A percentile compares a stretch with the other conserved stretches of the same genome.
phyloP scores from a whole-genome alignment of 345 rosid species.

The Rhodomyrtus tomentosa region DNA sequence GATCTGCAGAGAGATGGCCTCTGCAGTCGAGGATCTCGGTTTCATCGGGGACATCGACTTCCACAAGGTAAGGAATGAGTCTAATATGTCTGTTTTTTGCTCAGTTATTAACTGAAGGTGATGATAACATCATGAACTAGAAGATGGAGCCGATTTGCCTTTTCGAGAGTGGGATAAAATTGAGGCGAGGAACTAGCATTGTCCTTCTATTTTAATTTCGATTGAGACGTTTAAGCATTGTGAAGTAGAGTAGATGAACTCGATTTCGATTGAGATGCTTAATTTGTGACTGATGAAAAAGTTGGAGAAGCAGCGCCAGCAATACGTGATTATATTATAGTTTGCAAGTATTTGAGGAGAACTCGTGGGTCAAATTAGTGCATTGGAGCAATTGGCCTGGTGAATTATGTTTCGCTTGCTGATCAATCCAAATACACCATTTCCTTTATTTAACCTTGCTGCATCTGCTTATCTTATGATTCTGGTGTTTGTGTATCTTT shows the following conservation, averaged over 20 bases:
- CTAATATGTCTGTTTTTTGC: background rate
- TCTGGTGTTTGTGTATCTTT: background rate
- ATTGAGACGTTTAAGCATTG: background rate
- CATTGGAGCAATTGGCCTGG: background rate
- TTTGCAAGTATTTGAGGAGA: background rate
- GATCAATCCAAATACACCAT: background rate
- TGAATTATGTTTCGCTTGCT: background rate
- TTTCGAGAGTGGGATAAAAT: background rate
- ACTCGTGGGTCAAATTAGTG: background rate
- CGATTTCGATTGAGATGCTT: background rate
- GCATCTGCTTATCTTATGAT: background rate
- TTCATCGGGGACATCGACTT: constrained; percentile 50
- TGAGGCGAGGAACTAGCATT: background rate
- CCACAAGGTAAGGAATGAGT: constrained; percentile 31
- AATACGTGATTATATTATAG: background rate
- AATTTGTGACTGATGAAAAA: background rate
- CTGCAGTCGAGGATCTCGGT: constrained; percentile 45
- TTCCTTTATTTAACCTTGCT: background rate
- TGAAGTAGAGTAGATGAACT: background rate
- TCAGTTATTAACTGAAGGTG: background rate
- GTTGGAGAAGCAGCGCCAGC: background rate
- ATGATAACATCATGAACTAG: background rate
- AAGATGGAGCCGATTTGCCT: background rate
- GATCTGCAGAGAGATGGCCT: constrained; percentile 52
- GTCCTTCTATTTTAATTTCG: background rate